Evolutionary conservation across 805 yeast genomes (phyloP), one percentile per base, ranked within the genome.

Genomic region (Kodamaea jinghongensis): DNA sequence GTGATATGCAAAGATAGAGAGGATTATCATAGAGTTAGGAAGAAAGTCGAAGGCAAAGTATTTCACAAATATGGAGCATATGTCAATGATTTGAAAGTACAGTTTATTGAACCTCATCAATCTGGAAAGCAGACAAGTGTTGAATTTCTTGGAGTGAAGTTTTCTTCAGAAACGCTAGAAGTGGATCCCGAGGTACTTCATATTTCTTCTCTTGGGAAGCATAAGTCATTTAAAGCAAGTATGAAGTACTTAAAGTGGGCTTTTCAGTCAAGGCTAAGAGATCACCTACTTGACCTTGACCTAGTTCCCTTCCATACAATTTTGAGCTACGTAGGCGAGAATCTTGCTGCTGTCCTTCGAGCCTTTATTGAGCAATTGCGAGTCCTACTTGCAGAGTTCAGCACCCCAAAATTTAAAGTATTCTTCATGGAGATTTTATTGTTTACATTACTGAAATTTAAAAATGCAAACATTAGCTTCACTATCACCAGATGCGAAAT

Each of bases 1-100:
- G 67, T 87, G n/a, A 60, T 90, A 0, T 73, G 93, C 0, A 65
- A 78, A 0, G 54, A 67, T 26, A 17, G 49, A 8, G 37, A 42
- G 2, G 48, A 46, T 3, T 60, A 62, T 37, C 31, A 51, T 4
- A 28, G 37, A 15, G 59, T 57, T 6, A 38, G 45, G 27, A 40
- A 31, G 1, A 38, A 54, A 1, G 51, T 61, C 1, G 37, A 46
- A 4, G 54, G 64, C 8, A 30, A 41, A 1, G 42, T 29, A 4
- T 54, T 64, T n/a, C 47, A 50, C 25, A 31, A 39, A 1, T 60
- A 56, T 42, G 73, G 73, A 1, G 73, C 71, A 1, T 53, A 46
- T 36, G 52, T 66, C 3, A 69, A 69, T 44, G 46, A 44, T 12
- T 55, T 52, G 7, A 70, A 70, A 39, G 50, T 65, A 9, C 26